Conservation (phyloP, 768 basidiomycete species). For the Boletus edulis region DNA sequence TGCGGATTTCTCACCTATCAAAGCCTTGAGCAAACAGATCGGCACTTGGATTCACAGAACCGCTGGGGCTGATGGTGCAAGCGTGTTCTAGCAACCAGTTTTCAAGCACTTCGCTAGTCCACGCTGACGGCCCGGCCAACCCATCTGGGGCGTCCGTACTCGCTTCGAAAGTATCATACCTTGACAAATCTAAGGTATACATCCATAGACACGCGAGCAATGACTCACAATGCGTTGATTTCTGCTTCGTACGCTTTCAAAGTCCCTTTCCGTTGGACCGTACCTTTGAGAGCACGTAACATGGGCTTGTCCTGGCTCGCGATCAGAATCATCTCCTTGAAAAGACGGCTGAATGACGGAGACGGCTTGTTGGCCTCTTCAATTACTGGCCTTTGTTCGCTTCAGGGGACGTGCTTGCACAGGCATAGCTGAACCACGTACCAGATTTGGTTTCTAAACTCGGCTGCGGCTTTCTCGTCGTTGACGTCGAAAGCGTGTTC, state of each 20-base stretch:
- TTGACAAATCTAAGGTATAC: neutral
- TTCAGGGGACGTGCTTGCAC: too few relatives aligned
- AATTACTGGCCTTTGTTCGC: slow-evolving; percentile 31
- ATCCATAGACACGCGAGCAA: neutral
- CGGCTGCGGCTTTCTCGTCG: slow-evolving; percentile 1
- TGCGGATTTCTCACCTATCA: slow-evolving; percentile 25
- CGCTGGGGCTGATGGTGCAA: neutral
- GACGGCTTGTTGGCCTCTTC: slow-evolving; percentile 40
- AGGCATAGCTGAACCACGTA: neutral
- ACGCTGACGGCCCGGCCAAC: neutral
- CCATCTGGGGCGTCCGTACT: neutral
- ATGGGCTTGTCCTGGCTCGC: slow-evolving; percentile 39
- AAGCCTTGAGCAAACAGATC: slow-evolving; percentile 33
- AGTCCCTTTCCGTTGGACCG: slow-evolving; percentile 13
- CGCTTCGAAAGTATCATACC: neutral
- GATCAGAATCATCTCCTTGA: slow-evolving; percentile 52
- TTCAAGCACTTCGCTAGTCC: neutral
- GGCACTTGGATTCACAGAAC: neutral
- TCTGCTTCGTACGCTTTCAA: slow-evolving; percentile 25
- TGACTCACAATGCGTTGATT: slow-evolving; percentile 23
- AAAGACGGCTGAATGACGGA: slow-evolving; percentile 41
- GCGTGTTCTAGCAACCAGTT: slow-evolving; percentile 16
- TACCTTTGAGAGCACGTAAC: slow-evolving; percentile 34
- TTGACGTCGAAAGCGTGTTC: slow-evolving; percentile 9
- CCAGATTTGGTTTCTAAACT: slow-evolving; percentile 25